Evolutionary conservation across 1,284 basidiomycete genomes (phyloP).

Genomic region (Xerocomus cyaneibrunnescens): DNA sequence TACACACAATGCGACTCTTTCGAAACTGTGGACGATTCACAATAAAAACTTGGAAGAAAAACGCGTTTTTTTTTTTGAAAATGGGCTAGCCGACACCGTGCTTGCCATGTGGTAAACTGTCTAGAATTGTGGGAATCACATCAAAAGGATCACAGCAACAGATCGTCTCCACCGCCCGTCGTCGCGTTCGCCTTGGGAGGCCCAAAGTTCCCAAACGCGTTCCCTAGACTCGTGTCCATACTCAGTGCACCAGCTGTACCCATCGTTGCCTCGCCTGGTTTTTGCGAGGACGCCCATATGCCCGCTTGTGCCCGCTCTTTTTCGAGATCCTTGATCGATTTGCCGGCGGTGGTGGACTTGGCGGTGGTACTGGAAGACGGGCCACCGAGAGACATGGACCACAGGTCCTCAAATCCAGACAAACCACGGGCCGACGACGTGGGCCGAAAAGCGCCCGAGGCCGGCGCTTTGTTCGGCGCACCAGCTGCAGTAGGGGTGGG

Average conservation of each 20-base stretch:
- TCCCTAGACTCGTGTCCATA: constrained; percentile 35
- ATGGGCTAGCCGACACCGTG: too few relatives aligned
- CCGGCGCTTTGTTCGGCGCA: constrained; percentile 17
- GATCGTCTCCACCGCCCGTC: constrained; percentile 46
- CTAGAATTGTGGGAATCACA: constrained; percentile 11
- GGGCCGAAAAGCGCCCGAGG: constrained; percentile 26
- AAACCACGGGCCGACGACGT: constrained; percentile 32
- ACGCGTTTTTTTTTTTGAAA: too few relatives aligned
- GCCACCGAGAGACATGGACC: constrained; percentile 78
- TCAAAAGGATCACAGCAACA: constrained; percentile 44
- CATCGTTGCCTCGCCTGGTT: constrained; percentile 22
- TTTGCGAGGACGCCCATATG: constrained; percentile 66
- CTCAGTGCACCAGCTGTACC: too few relatives aligned
- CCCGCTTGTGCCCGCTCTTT: constrained; percentile 79
- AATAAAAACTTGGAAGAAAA: constrained; percentile 1
- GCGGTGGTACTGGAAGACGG: constrained; percentile 28
- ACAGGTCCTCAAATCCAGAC: constrained; percentile 85
- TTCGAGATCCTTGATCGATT: constrained; percentile 86
- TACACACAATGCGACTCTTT: constrained; percentile 26
- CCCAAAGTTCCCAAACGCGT: constrained; percentile 49
- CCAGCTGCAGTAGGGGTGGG: constrained; percentile 7
- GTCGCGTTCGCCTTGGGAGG: constrained; percentile 19
- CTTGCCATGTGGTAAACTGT: not conserved
- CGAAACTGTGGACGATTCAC: constrained; percentile 21
- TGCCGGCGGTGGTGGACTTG: constrained; percentile 41